These are phyloP conservation scores for Arxiozyma heterogenica DNA, from an alignment of 1,139 yeast species.

Conservation along the genomic window DNA sequence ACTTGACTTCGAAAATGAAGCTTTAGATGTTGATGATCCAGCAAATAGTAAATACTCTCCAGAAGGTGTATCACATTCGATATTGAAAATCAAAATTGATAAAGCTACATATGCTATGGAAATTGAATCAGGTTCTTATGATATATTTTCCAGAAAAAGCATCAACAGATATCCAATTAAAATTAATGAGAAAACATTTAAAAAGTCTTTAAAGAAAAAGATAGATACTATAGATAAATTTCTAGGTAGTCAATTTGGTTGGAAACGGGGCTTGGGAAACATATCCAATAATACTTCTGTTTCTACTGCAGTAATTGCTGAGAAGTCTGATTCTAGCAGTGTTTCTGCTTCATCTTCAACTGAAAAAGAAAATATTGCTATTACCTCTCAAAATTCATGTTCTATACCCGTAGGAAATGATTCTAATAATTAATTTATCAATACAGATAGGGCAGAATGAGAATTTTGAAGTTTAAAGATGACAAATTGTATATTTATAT, in stretches of 20 bases:
- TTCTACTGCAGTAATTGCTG: neutral
- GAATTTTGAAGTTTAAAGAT: neutral
- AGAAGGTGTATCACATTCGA: conserved; percentile 60
- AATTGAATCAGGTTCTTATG: conserved; percentile 76
- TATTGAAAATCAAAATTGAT: conserved; percentile 72
- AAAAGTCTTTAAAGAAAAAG: conserved; percentile 17
- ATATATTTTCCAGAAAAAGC: conserved; percentile 59
- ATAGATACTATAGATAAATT: conserved; percentile 14
- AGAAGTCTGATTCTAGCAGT: neutral
- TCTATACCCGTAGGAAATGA: neutral
- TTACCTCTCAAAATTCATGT: too few species aligned
- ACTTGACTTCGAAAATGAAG: conserved; percentile 42
- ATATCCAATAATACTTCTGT: neutral
- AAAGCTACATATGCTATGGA: conserved; percentile 71
- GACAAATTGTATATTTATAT: neutral
- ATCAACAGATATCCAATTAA: conserved; percentile 24
- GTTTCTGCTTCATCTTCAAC: neutral
- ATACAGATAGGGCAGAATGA: neutral
- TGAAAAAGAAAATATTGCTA: neutral
- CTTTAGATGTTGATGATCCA: conserved; percentile 13
- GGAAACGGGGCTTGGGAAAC: conserved; percentile 13
- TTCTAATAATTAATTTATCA: neutral
- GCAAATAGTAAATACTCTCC: conserved; percentile 30
- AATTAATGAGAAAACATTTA: conserved; percentile 25
- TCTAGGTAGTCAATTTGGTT: conserved; percentile 19